Evolutionary conservation across 768 basidiomycete genomes (phyloP).

Genomic region (Calocera viscosa): DNA sequence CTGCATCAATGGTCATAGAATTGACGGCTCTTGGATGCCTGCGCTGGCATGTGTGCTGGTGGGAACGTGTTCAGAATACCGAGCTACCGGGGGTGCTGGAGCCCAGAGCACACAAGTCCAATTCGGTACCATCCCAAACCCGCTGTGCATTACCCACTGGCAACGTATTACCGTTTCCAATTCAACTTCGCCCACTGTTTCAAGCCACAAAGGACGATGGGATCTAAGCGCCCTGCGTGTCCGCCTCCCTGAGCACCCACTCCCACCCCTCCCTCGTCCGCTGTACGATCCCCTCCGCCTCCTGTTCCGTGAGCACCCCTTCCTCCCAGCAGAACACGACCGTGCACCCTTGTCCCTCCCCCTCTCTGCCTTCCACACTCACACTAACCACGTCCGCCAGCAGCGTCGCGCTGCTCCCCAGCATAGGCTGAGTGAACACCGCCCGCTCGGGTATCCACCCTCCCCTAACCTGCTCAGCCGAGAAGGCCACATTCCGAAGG

Average conservation of each 20-base stretch:
- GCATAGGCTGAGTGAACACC: neutral
- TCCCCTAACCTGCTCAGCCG: neutral
- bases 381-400: neutral
- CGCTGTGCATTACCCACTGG: too few relatives aligned
- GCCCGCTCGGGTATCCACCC: neutral
- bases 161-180: too few relatives aligned
- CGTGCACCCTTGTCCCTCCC: neutral
- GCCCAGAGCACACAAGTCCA: too few relatives aligned
- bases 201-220: too few relatives aligned
- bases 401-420: neutral
- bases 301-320: neutral
- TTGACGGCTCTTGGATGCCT: too few relatives aligned
- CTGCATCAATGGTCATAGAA: too few relatives aligned
- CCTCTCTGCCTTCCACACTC: neutral
- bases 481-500: neutral
- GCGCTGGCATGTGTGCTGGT: too few relatives aligned
- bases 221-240: neutral
- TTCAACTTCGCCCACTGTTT: too few relatives aligned
- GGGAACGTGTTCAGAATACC: too few relatives aligned
- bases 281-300: neutral
- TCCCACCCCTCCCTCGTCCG: slow-evolving; percentile 4
- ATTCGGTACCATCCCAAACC: too few relatives aligned
- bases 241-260: neutral
- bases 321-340: neutral
- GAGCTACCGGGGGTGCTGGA: too few relatives aligned